Percentiles rank a stretch among this genome's conserved stretches.
Conservation (phyloP, 257 asterid species). For the Ajuga chamaepitys region DNA sequence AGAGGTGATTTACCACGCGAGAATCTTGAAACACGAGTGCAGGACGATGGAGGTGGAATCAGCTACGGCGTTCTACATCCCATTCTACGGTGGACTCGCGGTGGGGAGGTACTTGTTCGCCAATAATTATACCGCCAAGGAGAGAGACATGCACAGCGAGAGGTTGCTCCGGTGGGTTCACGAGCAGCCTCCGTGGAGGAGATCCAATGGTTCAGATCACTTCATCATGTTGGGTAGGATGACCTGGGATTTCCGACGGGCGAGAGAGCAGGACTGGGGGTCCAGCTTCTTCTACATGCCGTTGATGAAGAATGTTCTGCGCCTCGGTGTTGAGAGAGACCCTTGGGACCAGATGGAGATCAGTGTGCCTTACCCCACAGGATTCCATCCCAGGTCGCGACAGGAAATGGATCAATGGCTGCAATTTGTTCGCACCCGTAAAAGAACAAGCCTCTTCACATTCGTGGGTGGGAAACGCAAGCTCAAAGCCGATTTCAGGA, state of each 20-base stretch:
- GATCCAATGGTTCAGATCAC: constrained; percentile 52
- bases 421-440: constrained; percentile 15
- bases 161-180: constrained; percentile 34
- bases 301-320: constrained; percentile 28
- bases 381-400: constrained; percentile 47
- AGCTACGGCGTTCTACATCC: constrained; percentile 59
- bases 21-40: constrained; percentile 39
- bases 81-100: constrained; percentile 56
- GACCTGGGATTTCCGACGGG: constrained; percentile 60
- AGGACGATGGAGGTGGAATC: constrained; percentile 40
- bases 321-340: constrained; percentile 35
- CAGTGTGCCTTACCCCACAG: constrained; percentile 65
- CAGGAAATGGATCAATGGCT: constrained; percentile 33
- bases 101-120: constrained; percentile 36
- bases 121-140: constrained; percentile 23
- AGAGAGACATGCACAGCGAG: constrained; percentile 35
- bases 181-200: constrained; percentile 31
- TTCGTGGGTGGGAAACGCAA: constrained; percentile 47
- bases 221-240: constrained; percentile 52
- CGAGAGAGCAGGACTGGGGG: constrained; percentile 41
- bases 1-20: constrained; percentile 38
- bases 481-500: constrained; percentile 36
- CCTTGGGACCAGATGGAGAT: constrained; percentile 53
- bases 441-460: constrained; percentile 33
- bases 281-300: constrained; percentile 56